Base-by-base conservation (phyloP, 2,329 filamentous ascomycete species). In the Apiospora malaysiana region DNA sequence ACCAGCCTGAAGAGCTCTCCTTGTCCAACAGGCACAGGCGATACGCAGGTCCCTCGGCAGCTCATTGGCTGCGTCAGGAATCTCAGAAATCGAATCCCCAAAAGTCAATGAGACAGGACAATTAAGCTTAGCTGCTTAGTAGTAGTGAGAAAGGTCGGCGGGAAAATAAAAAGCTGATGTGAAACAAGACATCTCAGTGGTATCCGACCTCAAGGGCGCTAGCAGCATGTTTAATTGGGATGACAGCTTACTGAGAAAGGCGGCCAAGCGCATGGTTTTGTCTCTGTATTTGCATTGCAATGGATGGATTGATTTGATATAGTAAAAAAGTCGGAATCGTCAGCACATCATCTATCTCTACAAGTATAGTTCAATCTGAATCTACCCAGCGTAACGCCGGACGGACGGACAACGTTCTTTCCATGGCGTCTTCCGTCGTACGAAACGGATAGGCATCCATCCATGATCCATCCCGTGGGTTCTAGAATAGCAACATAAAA, bases 41-140 rank as follows among this genome's bases (percentile, higher is more conserved):
- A 73, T 75, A 73, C 73, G 71, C 72, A 73, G 71, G 42, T 74
- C 70, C 65, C 65, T 68, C 71, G 71, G 73, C 66, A 56, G 47
- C 49, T 68, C 51, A 78, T 78, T 78, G 77, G 76, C 70, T 70
- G 70, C 71, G 32, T 32, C 32, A 32, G 32, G 6, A 32, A 32
- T 32, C 67, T 68, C 68, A 65, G 68, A 70, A 68, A 68, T 43
- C 32, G 7, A 40, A 23, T 18, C 56, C 46, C 46, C 42, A 8
- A 27, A 68, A 49, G 67, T 37, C 46, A 45, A 43, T 18, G 37
- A 25, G 32, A 49, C 32, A 42, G 23, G 27, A 56, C n/a, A 68
- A 43, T 68, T 68, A 68, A 68, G 67, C 67, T 68, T 68, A 45
- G 32, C 32, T 32, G 32, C 32, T 32, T 32, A 49, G 67, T 56